Base-by-base conservation (phyloP, 805 yeast genomes). In the Saturnispora kantuleensis region DNA sequence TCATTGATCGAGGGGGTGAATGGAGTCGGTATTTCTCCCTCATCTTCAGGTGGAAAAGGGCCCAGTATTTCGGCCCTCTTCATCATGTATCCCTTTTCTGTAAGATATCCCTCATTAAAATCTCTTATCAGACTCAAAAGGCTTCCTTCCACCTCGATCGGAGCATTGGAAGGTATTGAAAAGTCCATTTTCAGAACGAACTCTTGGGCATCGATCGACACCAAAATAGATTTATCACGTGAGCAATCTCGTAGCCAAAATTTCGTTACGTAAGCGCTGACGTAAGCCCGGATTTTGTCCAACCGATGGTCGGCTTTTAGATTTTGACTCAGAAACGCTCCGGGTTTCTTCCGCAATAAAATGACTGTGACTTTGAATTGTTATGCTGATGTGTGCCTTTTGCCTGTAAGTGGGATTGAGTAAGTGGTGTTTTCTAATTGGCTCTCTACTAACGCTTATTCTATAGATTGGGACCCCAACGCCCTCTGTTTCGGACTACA, bases 301-400 rank as follows among this genome's bases (percentile, higher is more conserved):
- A 21, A 5, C 26, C 26, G 2, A 21, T 21, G 2, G 26, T 21
- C 26, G 26, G 26, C 5, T 21, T 21, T 21, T 21, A 21, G 26
- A 21, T 4, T 6, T 21, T 21, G 26, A 21, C 26, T 21, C 26
- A 21, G 5, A 4, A 21, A 21, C 26, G 26, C 26, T 21, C 26
- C 26, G 8, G 26, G 26, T 2, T 21, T 21, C 26, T 21, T 6
- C 12, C 13, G 3, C 4, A 30, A 16, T 29, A 31, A 16, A 13
- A 59, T 58, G 61, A 31, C 51, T 10, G 75, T 76, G 13, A 63
- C 64, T 31, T 51, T 85, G 12, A 73, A 74, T 51, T 86, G 95
- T 64, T 68, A 84, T 36, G 96, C 95, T 1, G 96, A 88, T 56
- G 76, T 87, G 16, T 87, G 96, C 55, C 67, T 87, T 54, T 78